phyloP scores from a whole-genome alignment of 2,329 filamentous ascomycete genomes.

The Colletotrichum musicola region DNA sequence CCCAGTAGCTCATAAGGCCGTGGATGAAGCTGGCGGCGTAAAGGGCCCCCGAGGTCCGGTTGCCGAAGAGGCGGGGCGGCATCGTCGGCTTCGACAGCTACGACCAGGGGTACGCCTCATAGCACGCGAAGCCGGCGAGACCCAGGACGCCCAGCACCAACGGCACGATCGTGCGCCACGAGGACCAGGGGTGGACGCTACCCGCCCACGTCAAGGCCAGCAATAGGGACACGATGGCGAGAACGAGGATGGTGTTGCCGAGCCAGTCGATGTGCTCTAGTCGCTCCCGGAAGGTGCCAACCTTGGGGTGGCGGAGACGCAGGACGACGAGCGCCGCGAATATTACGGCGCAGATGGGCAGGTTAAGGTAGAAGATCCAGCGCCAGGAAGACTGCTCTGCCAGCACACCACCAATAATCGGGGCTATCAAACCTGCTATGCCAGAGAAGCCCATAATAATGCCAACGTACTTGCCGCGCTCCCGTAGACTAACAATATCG shows the following conservation, averaged over 20 bases:
- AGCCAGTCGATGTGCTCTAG: neutral
- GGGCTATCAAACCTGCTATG: constrained; percentile 46
- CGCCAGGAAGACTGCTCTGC: constrained; percentile 24
- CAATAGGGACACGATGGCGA: neutral
- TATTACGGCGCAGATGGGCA: constrained; percentile 3
- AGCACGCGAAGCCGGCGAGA: constrained; percentile 50
- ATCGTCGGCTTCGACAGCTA: constrained; percentile 50
- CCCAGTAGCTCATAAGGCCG: constrained; percentile 9
- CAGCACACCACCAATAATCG: neutral
- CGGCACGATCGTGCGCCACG: neutral
- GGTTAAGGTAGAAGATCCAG: constrained; percentile 4
- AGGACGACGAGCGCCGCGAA: constrained; percentile 30
- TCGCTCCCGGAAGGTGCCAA: neutral
- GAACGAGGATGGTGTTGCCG: neutral
- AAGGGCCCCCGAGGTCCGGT: constrained; percentile 11
- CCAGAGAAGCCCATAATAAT: constrained; percentile 47
- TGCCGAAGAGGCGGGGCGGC: constrained; percentile 56
- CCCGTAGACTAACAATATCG: constrained; percentile 61
- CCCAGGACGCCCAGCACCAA: constrained; percentile 53
- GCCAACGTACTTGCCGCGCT: constrained; percentile 55
- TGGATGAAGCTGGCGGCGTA: constrained; percentile 19
- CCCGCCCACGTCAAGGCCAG: neutral
- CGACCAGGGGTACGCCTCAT: constrained; percentile 43
- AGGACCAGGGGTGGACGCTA: constrained; percentile 45
- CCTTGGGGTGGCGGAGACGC: neutral